Evolutionary conservation across 768 basidiomycete genomes (phyloP), one percentile per base, ranked within the genome.

Genomic region (Hydnomerulius pinastri): DNA sequence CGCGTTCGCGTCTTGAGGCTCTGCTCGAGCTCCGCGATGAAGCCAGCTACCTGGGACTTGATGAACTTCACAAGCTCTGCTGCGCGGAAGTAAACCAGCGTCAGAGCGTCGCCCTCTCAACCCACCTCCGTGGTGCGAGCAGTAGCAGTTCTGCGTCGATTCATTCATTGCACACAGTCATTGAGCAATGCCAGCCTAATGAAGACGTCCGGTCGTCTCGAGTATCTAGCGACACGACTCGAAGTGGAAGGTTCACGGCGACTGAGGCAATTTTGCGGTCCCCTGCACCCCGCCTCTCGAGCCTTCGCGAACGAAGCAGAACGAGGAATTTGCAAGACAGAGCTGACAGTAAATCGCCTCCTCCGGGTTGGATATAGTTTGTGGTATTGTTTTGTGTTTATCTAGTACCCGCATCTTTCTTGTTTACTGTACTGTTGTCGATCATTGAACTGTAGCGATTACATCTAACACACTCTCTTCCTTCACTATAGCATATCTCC

Each of bases 1-100:
- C 74, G 6, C 70, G 67, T 15, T 61, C 74, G 2, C 80, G 81
- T 9, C 71, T 90, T 17, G 90, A 90, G 46, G 72, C 71, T 1
- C 77, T 92, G 20, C 76, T 89, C 37, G 86, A 90, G 53, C 79
- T 92, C 20, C 81, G 89, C 10, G 89, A 92, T 55, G 90, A 93
- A 63, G 86, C 90, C 2, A 73, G 73, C 35, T 90, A 83, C 61
- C 80, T 92, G n/a, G 82, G 80, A 23, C 81, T 92, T 45, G 76
- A 77, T 0, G 78, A 77, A 38, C 76, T 93, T 15, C 73, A 80
- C 53, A 77, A 74, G 54, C 75, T 93, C 2, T 92, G 90, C 61
- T 67, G 70, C 7, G 81, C 83, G 15, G 87, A 92, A 69, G 75
- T 91, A 30, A 76, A 77, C 17, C 73, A 75, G 24, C 74, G 76